A percentile compares a stretch with the other conserved stretches of the same genome.
Evolutionary conservation across 768 basidiomycete genomes (phyloP).

Genomic region (Amanita jacksonii): DNA sequence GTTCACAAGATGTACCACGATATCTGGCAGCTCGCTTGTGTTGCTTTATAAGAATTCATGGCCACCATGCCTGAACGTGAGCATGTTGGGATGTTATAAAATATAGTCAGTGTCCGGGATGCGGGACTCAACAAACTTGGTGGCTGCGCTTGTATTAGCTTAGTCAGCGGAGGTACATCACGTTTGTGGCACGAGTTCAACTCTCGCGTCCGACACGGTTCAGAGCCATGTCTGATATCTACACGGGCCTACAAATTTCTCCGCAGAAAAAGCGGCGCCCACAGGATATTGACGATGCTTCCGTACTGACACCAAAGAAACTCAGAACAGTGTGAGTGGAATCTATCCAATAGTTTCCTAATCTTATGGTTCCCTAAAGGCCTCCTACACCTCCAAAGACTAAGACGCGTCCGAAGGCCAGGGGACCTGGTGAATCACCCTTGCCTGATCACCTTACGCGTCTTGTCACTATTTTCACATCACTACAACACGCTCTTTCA

Average conservation of each 20-base stretch:
- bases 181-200: too few species aligned
- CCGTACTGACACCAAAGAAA: conserved; percentile 58
- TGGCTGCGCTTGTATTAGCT: too few species aligned
- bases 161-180: conserved; percentile 6
- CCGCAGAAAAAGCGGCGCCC: conserved; percentile 60
- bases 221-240: conserved; percentile 53
- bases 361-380: conserved; percentile 20
- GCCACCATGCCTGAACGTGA: too few species aligned
- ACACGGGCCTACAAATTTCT: conserved; percentile 52
- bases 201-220: too few species aligned
- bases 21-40: too few species aligned
- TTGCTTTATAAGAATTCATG: too few species aligned
- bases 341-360: conserved; percentile 3
- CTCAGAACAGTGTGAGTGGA: conserved; percentile 44
- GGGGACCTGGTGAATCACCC: conserved; percentile 12
- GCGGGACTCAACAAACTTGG: too few species aligned
- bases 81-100: too few species aligned
- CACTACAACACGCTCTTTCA: conserved; percentile 74
- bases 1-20: too few species aligned
- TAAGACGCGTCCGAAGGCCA: conserved; percentile 22
- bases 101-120: too few species aligned
- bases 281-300: conserved; percentile 44
- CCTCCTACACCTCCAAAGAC: conserved; percentile 54
- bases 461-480: conserved; percentile 53
- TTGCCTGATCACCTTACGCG: conserved; percentile 54